A percentile compares a stretch with the other conserved stretches of the same genome.
Evolutionary conservation across 306 rosid species (phyloP).

Genomic region (Begonia fuchsioides): DNA sequence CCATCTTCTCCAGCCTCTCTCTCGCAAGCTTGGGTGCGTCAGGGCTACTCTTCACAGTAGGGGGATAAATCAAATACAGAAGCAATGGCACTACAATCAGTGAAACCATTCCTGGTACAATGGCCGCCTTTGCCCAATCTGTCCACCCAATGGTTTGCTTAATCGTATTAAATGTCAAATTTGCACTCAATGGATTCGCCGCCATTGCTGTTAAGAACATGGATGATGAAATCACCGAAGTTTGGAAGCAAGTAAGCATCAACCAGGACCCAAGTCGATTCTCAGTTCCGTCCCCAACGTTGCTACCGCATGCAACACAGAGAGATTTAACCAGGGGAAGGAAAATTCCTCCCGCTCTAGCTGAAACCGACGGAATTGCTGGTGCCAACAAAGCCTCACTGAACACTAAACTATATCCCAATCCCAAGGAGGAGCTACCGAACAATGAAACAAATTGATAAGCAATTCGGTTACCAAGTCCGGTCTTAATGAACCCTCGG

Average conservation of each 20-base stretch:
- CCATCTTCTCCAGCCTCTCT: slow-evolving; percentile 83
- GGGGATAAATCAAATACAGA: slow-evolving; percentile 74
- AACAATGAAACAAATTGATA: slow-evolving; percentile 74
- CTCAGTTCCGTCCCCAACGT: slow-evolving; percentile 90
- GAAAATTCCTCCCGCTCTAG: slow-evolving; percentile 88
- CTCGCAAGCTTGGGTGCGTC: slow-evolving; percentile 88
- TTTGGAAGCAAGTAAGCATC: slow-evolving; percentile 96
- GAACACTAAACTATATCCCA: slow-evolving; percentile 89
- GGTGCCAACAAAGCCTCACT: slow-evolving; percentile 93
- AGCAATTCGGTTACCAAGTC: slow-evolving; percentile 87
- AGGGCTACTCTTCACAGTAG: slow-evolving; percentile 70
- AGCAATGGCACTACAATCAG: slow-evolving; percentile 77
- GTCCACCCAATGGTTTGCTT: slow-evolving; percentile 90
- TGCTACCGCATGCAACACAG: slow-evolving; percentile 92
- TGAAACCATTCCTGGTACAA: slow-evolving; percentile 84
- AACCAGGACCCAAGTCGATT: slow-evolving; percentile 70
- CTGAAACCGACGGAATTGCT: slow-evolving; percentile 92
- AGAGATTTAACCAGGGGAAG: slow-evolving; percentile 77
- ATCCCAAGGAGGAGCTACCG: slow-evolving; percentile 85
- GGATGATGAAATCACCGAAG: slow-evolving; percentile 86
- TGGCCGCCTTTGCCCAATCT: slow-evolving; percentile 85
- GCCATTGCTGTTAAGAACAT: slow-evolving; percentile 99
- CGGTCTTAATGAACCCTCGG: slow-evolving; percentile 86
- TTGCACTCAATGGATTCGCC: slow-evolving; percentile 90
- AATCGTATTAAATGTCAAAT: slow-evolving; percentile 54